These are phyloP conservation scores for Pulveroboletus sp. DNA, from an alignment of 768 basidiomycete genomes.

Conservation along the genomic window DNA sequence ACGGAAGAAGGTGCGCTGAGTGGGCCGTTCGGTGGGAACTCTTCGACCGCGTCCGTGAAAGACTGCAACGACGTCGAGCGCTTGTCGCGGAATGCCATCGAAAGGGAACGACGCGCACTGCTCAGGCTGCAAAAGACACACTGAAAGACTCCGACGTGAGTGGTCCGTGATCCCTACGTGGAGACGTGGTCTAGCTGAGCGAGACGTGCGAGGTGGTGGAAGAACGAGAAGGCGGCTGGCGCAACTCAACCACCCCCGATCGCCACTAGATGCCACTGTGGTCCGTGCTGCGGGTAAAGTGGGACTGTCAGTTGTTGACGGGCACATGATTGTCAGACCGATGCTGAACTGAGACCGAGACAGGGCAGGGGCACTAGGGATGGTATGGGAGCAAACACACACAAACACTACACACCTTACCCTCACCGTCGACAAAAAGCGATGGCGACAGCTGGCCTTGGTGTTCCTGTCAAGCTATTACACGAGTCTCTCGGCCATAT, in stretches of 20 bases:
- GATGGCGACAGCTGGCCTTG: constrained; percentile 59
- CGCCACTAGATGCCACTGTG: neutral
- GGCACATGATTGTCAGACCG: neutral
- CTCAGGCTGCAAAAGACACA: neutral
- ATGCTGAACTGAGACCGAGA: neutral
- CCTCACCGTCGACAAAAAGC: constrained; percentile 9
- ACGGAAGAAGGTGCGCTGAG: constrained; percentile 51
- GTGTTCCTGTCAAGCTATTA: constrained; percentile 93
- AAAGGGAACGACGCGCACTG: neutral
- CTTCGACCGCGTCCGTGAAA: constrained; percentile 7
- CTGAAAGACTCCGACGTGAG: neutral
- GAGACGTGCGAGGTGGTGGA: neutral
- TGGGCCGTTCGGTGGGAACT: constrained; percentile 29
- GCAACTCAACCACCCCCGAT: neutral
- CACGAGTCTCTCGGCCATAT: constrained; percentile 96
- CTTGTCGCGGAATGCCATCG: constrained; percentile 17
- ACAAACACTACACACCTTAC: constrained; percentile 14
- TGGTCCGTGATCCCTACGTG: neutral
- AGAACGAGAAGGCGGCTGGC: neutral
- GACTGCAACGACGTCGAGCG: constrained; percentile 22
- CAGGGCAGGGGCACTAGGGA: too few species aligned
- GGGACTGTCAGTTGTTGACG: neutral
- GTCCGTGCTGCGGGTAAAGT: neutral
- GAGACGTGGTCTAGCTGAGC: neutral
- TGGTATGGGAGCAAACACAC: neutral